A percentile compares a stretch with the other conserved stretches of the same genome.
Conservation (phyloP, 2,329 filamentous ascomycete species). For the Fonsecaea pugnacius region DNA sequence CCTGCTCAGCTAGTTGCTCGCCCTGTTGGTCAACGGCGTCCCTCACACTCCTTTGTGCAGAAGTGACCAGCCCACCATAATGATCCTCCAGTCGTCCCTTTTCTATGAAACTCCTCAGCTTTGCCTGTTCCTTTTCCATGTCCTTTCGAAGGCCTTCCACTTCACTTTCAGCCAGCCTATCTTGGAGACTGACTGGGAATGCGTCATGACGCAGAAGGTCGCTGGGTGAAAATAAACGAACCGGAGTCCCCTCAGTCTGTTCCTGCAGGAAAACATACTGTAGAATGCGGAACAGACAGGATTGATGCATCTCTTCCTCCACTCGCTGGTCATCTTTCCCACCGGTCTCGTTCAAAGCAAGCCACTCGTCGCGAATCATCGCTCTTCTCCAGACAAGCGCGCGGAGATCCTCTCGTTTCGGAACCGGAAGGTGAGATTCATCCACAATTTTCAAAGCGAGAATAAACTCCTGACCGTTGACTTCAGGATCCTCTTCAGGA, state of each 20-base stretch:
- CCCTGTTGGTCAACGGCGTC: slow-evolving; percentile 28
- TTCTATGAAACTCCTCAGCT: slow-evolving; percentile 42
- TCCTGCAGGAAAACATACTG: slow-evolving; percentile 24
- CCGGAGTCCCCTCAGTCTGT: slow-evolving; percentile 18
- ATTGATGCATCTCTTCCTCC: slow-evolving; percentile 29
- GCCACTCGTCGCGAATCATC: slow-evolving; percentile 84
- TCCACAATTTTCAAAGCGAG: slow-evolving; percentile 67
- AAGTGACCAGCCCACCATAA: slow-evolving; percentile 34
- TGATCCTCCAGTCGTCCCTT: slow-evolving; percentile 39
- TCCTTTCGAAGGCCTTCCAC: slow-evolving; percentile 33
- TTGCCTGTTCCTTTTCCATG: slow-evolving; percentile 44
- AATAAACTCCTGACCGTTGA: slow-evolving; percentile 69
- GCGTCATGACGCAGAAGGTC: slow-evolving; percentile 28
- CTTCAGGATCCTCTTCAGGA: slow-evolving; percentile 49
- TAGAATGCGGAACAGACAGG: slow-evolving; percentile 32
- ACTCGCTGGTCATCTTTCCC: slow-evolving; percentile 65
- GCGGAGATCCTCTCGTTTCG: slow-evolving; percentile 53
- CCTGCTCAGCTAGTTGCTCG: slow-evolving; percentile 26
- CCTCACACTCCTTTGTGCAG: slow-evolving; percentile 29
- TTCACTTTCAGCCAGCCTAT: slow-evolving; percentile 28
- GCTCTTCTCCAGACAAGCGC: slow-evolving; percentile 85
- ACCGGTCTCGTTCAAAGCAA: slow-evolving; percentile 74
- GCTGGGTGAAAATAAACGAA: slow-evolving; percentile 28
- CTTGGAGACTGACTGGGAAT: slow-evolving; percentile 28
- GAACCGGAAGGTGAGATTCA: slow-evolving; percentile 47